Base-by-base conservation (phyloP, 108 stramenopile genomes). In the Hondaea fermentalgiana region DNA sequence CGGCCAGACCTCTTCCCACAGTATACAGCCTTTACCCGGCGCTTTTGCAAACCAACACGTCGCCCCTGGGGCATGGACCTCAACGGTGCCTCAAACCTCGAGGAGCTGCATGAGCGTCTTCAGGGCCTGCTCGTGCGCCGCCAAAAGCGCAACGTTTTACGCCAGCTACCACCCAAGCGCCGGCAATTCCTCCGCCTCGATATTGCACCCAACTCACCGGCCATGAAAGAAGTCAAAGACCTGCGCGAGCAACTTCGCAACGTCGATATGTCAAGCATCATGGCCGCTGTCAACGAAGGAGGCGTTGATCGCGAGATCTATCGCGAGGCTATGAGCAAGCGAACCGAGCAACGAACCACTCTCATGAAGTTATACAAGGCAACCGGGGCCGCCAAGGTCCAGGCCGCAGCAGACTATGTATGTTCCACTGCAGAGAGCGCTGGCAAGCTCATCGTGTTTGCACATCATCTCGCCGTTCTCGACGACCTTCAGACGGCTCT, bases 61-160 rank as follows among this genome's bases (percentile, higher is more conserved):
- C 92, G 94, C n/a, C 89, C 94, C 35, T 95, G 94, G 60, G 94
- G 95, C 14, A 95, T 93, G 93, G 95, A 96, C 90, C 93, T 95
- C n/a, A 92, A 87, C 6, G 96, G 96, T 1, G 42, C 92, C 8
- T 89, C 88, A 47, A 94, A 96, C 89, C 91, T 93, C 0, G 91
- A 95, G 12, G 99, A 98, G 91, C 92, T 99, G 57, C 97, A 98
- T 91, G 95, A 95, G 28, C 91, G 97, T 88, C 91, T 99, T 58
- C 93, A 96, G 6, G 97, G 96, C 0, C 93, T 99, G 12, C 98
- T 99, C 98, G 96, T 99, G 25, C 93, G 98, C 64, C 95, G 99
- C 42, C 88, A 97, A 94, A 99, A 99, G 88, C 88, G 90, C 47
- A 96, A 97, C 72, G 97, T 98, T 59, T 91, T 99, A 8, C 96